Conservation (phyloP, 1,139 yeast genomes). For the Scheffersomyces stambukii region DNA sequence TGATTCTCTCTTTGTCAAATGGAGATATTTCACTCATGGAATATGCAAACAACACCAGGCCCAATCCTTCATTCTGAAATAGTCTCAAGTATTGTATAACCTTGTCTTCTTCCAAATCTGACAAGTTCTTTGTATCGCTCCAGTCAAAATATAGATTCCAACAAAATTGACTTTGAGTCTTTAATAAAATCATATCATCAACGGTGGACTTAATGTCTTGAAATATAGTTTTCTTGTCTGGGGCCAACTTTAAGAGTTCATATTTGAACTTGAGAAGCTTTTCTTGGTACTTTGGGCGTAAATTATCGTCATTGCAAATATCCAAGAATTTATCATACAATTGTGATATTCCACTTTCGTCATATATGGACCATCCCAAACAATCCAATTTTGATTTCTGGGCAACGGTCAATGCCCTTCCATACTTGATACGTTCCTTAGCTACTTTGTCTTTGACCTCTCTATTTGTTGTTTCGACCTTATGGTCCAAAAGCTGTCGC, state of each 20-base stretch:
- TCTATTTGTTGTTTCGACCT: constrained; percentile 38
- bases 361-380: constrained; percentile 47
- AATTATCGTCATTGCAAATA: constrained; percentile 56
- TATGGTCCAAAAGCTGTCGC: constrained; percentile 44
- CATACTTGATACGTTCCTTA: constrained; percentile 38
- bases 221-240: constrained; percentile 34
- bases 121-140: constrained; percentile 52
- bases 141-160: constrained; percentile 81
- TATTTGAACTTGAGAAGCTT: constrained; percentile 55
- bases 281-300: constrained; percentile 58
- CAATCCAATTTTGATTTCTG: constrained; percentile 33
- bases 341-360: constrained; percentile 46
- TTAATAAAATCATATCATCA: constrained; percentile 70
- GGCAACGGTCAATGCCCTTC: constrained; percentile 28
- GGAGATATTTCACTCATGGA: constrained; percentile 67
- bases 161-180: constrained; percentile 56
- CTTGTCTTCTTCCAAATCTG: constrained; percentile 44
- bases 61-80: constrained; percentile 63
- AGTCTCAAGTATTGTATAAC: constrained; percentile 48
- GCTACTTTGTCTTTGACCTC: constrained; percentile 23
- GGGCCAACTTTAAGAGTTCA: constrained; percentile 43
- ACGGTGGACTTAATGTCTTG: constrained; percentile 51
- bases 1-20: constrained; percentile 29
- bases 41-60: constrained; percentile 58
- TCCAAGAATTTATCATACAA: constrained; percentile 58